Evolutionary conservation across 164 flowering plant species (phyloP).

Genomic region (Piper betle): DNA sequence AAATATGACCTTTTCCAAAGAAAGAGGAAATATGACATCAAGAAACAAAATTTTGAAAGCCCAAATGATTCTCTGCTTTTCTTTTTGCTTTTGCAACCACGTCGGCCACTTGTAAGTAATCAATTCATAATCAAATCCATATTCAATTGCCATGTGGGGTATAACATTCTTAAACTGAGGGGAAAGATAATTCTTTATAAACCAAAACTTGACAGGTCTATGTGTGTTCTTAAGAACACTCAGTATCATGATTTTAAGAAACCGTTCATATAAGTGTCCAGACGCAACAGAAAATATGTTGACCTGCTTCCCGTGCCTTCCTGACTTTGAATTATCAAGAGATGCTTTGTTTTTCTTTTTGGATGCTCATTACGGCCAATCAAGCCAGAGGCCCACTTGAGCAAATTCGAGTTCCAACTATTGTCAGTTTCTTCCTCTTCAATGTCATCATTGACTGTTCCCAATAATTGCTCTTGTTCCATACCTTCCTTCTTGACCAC

Average conservation of each 20-base stretch:
- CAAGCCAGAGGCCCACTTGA: constrained; percentile 92
- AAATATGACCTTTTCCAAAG: constrained; percentile 96
- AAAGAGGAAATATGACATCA: constrained; percentile 96
- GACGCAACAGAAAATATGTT: constrained; percentile 97
- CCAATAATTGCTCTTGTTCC: constrained; percentile 73
- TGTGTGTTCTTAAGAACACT: constrained; percentile 83
- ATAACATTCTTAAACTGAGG: constrained; percentile 97
- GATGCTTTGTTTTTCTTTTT: constrained; percentile 26
- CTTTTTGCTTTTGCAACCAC: constrained; percentile 97
- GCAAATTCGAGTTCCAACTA: constrained; percentile 72
- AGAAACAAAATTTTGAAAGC: constrained; percentile 95
- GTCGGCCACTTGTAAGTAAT: constrained; percentile 98
- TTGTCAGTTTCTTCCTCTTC: constrained; percentile 9
- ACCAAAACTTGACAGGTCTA: constrained; percentile 98
- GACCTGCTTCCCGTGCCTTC: constrained; percentile 62
- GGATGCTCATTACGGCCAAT: constrained; percentile 54
- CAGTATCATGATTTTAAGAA: constrained; percentile 89
- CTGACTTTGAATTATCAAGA: constrained; percentile 30
- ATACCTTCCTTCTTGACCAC: constrained; percentile 79
- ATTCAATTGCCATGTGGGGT: constrained; percentile 89
- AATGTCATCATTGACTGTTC: constrained; percentile 35
- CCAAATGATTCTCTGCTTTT: constrained; percentile 97
- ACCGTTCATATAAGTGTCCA: constrained; percentile 98
- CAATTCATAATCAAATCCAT: constrained; percentile 88
- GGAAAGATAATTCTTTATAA: constrained; percentile 95